These are phyloP conservation scores for Candida patagonica DNA, from an alignment of 805 yeast species.

Conservation along the genomic window DNA sequence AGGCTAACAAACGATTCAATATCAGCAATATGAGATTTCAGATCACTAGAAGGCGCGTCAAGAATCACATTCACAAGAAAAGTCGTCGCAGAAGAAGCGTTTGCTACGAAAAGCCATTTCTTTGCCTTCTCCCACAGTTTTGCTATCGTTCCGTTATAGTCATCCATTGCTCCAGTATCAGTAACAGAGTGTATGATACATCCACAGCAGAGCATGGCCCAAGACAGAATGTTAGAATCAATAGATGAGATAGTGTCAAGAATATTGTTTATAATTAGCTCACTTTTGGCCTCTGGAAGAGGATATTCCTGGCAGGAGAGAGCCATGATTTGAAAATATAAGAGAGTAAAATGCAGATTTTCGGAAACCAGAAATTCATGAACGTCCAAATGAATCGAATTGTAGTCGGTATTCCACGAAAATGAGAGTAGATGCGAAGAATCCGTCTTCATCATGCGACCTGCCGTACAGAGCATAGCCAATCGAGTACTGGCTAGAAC, in stretches of 20 bases:
- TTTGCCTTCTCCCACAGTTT: conserved; percentile 2
- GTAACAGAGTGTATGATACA: not conserved
- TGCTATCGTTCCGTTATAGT: not conserved
- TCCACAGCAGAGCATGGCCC: conserved; percentile 8
- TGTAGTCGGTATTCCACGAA: not conserved
- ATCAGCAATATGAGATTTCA: not conserved
- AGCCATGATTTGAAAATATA: not conserved
- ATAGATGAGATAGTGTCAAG: not conserved
- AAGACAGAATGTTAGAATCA: not conserved
- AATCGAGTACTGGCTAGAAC: conserved; percentile 1
- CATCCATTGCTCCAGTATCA: not conserved
- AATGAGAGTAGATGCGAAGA: too few species aligned
- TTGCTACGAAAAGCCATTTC: not conserved
- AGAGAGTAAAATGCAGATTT: not conserved
- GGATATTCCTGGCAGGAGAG: not conserved
- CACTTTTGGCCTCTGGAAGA: not conserved
- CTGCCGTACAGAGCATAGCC: conserved; percentile 2
- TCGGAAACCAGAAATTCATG: not conserved
- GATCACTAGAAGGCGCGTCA: not conserved
- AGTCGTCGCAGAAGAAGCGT: not conserved
- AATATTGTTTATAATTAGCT: not conserved
- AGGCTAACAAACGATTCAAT: conserved; percentile 1
- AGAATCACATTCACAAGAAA: conserved; percentile 3
- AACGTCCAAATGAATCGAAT: not conserved
- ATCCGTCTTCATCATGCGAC: too few species aligned